A percentile compares a stretch with the other conserved stretches of the same genome.
phyloP scores from a whole-genome alignment of 2,329 filamentous ascomycete genomes.

The Colletotrichum liriopes region DNA sequence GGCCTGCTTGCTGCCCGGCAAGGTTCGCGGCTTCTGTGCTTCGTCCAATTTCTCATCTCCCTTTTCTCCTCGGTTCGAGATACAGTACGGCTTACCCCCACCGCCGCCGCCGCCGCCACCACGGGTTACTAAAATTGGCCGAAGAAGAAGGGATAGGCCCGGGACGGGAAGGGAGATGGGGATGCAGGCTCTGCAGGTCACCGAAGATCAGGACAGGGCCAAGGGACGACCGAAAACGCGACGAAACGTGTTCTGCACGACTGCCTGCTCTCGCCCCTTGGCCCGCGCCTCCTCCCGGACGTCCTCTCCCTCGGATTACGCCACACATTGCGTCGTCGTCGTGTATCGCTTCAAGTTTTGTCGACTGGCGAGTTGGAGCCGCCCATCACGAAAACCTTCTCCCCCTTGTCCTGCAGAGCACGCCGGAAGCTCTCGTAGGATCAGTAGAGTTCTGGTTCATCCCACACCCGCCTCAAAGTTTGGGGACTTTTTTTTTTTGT shows the following conservation, averaged over 20 bases:
- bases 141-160: conserved; percentile 23
- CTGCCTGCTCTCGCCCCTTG: neutral
- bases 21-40: neutral
- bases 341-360: neutral
- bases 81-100: no score
- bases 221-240: conserved; percentile 15
- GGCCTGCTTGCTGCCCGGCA: neutral
- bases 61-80: no score
- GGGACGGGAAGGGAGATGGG: conserved; percentile 15
- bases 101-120: neutral
- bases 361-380: neutral
- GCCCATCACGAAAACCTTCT: conserved; percentile 4
- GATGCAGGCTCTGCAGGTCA: conserved; percentile 12
- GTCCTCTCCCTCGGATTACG: neutral
- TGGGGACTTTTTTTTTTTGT: no score
- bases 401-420: neutral
- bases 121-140: neutral
- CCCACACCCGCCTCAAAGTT: conserved; percentile 28
- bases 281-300: neutral
- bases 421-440: neutral
- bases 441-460: conserved; percentile 34
- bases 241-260: conserved; percentile 26
- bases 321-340: neutral
- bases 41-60: neutral
- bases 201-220: conserved; percentile 33